Percentiles rank a stretch among this genome's conserved stretches.
These are phyloP conservation scores for Leucogyrophana mollusca DNA, from an alignment of 768 basidiomycete genomes.

Conservation along the genomic window DNA sequence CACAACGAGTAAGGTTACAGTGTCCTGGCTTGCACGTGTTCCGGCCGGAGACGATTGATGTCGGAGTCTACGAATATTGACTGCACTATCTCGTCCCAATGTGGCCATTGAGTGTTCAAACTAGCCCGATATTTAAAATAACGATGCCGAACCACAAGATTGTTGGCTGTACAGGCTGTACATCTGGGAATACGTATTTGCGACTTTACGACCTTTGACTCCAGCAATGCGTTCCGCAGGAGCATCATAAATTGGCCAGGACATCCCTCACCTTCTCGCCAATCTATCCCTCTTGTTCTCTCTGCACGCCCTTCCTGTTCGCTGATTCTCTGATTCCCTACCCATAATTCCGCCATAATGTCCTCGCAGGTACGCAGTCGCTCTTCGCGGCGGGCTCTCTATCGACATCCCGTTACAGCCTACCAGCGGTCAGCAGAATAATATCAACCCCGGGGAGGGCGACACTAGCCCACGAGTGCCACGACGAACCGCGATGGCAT, in stretches of 20 bases:
- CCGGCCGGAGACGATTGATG: slow-evolving; percentile 13
- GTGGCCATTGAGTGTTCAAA: slow-evolving; percentile 22
- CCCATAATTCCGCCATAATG: slow-evolving; percentile 16
- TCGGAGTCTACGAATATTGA: slow-evolving; percentile 3
- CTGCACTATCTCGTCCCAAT: slow-evolving; percentile 18
- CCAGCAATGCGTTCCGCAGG: slow-evolving; percentile 13
- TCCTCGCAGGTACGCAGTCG: slow-evolving; percentile 17
- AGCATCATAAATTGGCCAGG: slow-evolving; percentile 28
- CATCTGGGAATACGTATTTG: slow-evolving; percentile 34
- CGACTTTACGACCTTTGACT: slow-evolving; percentile 26
- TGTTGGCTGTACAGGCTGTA: slow-evolving; percentile 28
- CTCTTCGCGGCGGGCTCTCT: neutral
- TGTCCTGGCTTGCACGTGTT: too few relatives aligned
- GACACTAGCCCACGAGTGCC: slow-evolving; percentile 27
- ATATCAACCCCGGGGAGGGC: slow-evolving; percentile 13
- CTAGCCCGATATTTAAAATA: slow-evolving; percentile 27
- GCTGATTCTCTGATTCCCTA: neutral
- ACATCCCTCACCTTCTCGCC: slow-evolving; percentile 5
- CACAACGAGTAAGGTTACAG: too few relatives aligned
- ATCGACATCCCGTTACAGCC: slow-evolving; percentile 1
- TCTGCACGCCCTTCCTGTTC: neutral
- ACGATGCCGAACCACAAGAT: slow-evolving; percentile 18
- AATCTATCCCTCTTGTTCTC: slow-evolving; percentile 11
- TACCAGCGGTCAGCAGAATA: slow-evolving; percentile 11
- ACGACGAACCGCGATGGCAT: slow-evolving; percentile 66